A percentile compares a stretch with the other conserved stretches of the same genome.
These are phyloP conservation scores for Euphrasia arctica DNA, from an alignment of 305 asterid species.

Conservation along the genomic window DNA sequence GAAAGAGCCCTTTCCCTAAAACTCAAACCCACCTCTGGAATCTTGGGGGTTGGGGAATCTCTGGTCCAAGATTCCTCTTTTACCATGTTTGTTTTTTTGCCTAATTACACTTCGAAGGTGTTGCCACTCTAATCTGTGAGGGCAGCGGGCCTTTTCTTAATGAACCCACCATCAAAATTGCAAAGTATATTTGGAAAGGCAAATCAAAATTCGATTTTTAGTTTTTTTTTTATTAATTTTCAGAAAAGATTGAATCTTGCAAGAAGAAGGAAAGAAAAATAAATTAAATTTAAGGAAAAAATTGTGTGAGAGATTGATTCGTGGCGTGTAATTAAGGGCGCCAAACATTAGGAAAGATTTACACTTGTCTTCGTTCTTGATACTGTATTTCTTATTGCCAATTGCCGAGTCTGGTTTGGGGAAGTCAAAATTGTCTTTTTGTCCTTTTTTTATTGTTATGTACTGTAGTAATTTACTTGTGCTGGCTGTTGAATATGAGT, in stretches of 20 bases:
- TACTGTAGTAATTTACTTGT: no score
- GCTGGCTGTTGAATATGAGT: no score
- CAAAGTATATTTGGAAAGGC: background rate
- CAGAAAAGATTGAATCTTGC: conserved; percentile 25
- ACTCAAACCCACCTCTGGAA: conserved; percentile 48
- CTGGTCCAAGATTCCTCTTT: conserved; percentile 26
- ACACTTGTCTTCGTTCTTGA: background rate
- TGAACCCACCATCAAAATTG: conserved; percentile 40
- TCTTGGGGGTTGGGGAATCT: conserved; percentile 23
- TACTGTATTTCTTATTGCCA: background rate
- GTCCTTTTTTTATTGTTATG: no score
- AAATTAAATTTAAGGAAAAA: background rate
- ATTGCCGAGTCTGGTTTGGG: background rate
- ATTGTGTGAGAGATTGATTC: conserved; percentile 25
- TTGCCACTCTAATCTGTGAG: conserved; percentile 57
- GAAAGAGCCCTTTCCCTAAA: conserved; percentile 68
- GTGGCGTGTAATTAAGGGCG: conserved; percentile 46
- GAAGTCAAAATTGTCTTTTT: background rate
- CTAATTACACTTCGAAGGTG: conserved; percentile 49
- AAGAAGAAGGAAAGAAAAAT: conserved; percentile 20
- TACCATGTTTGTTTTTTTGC: conserved; percentile 24
- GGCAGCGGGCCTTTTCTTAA: conserved; percentile 52
- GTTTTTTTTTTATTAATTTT: background rate
- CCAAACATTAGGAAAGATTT: conserved; percentile 28
- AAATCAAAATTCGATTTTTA: background rate